Evolutionary conservation across 1,139 yeast species (phyloP).

Genomic region (Lodderomyces theae): DNA sequence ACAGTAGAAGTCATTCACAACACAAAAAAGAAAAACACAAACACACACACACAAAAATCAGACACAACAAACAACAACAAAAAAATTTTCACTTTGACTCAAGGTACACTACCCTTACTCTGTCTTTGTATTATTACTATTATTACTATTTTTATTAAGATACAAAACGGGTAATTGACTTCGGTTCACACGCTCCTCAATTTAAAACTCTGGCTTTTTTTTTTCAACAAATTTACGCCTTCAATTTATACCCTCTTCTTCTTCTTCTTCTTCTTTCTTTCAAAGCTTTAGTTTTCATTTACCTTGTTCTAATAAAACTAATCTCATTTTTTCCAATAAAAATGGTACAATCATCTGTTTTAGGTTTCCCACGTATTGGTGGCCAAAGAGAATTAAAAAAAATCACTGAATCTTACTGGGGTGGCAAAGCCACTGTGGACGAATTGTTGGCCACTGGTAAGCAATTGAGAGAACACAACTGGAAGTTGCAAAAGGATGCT

Average conservation of each 20-base stretch:
- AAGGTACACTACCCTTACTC: slow-evolving; percentile 1
- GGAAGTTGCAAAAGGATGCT: slow-evolving; percentile 96
- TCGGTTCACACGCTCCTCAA: neutral
- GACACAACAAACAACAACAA: neutral
- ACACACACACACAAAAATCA: neutral
- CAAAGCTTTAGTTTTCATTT: neutral
- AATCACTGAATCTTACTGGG: slow-evolving; percentile 98
- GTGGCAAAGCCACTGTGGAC: slow-evolving; percentile 84
- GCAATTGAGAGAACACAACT: slow-evolving; percentile 92
- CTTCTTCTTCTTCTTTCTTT: slow-evolving; percentile 7
- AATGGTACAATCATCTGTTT: slow-evolving; percentile 94
- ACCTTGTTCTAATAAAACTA: slow-evolving; percentile 11
- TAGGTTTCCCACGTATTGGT: slow-evolving; percentile 99
- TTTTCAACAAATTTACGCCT: slow-evolving; percentile 1
- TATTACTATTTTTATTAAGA: too few species aligned
- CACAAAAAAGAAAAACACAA: neutral
- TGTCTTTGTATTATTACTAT: too few species aligned
- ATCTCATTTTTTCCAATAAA: neutral
- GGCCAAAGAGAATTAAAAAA: slow-evolving; percentile 99
- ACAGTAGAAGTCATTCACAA: too few species aligned
- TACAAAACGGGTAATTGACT: neutral
- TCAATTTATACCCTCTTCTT: neutral
- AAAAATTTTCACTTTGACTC: neutral
- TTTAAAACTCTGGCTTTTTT: slow-evolving; percentile 6
- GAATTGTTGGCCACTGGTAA: slow-evolving; percentile 90